Base-by-base conservation (phyloP, 352 stramenopile genomes). In the Thalassiosira mediterranea region DNA sequence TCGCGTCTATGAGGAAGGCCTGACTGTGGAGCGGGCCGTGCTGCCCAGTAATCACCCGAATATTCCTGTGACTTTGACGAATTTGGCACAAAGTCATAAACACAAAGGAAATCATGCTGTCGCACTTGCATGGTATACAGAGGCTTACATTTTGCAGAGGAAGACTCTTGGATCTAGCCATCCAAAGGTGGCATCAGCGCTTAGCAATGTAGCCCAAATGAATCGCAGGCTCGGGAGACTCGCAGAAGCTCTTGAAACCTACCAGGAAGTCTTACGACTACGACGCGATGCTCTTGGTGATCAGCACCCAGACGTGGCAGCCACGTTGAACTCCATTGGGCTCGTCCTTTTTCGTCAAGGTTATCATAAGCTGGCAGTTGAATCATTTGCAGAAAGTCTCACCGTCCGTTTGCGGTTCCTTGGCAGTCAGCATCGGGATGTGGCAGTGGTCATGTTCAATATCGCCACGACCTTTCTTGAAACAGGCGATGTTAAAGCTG, bases 61-160 rank as follows among this genome's bases (percentile, higher is more conserved):
- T 51, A 82, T 87, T 29, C 60, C 87, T 51, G 83, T 89, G 1
- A 87, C 83, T 5, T 47, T 87, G 26, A 84, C 64, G 17, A 89
- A 89, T 37, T 71, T 89, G 51, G 83, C 61, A 7, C 73, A 88
- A 47, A 88, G 87, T 31, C 59, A 84, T 47, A 52, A 72, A 19
- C 83, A 89, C 29, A 32, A 56, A 29, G 47, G 59, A 26, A 28
- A 85, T 2, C 80, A 52, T 28, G 23, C 62, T 31, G 40, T 40
- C 15, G 79, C 82, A 8, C 75, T 79, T 28, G 47, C 34, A 23
- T 51, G 70, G 0, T 86, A 84, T 46, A 48, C 17, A 8, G 40
- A 89, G 46, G 37, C 79, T 7, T 52, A 73, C 13, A 68, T 89
- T 7, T 68, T 88, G 69, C 64, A 21, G 44, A 71, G 46, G 13